Evolutionary conservation across 768 basidiomycete species (phyloP).

Genomic region (Hypsizygus marmoreus): DNA sequence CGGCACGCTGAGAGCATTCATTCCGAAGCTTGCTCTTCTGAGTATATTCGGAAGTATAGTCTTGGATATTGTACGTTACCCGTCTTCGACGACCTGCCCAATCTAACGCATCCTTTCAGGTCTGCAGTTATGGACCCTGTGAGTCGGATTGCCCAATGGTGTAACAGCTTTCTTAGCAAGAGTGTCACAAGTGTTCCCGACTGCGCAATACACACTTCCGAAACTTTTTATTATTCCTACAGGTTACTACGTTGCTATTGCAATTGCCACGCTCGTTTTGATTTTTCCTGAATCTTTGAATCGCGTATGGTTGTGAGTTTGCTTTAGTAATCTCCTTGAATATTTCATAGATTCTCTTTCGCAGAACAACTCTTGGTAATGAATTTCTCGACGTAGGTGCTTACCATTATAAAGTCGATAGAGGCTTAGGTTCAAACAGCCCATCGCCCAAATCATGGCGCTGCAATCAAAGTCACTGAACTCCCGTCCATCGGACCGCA

Average conservation of each 20-base stretch:
- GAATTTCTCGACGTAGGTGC: constrained; percentile 31
- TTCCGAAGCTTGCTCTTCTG: constrained; percentile 41
- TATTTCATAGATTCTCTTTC: background rate
- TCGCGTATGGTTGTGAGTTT: constrained; percentile 40
- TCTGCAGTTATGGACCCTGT: constrained; percentile 39
- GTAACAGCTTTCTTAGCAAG: background rate
- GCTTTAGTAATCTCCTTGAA: background rate
- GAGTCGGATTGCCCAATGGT: constrained; percentile 5
- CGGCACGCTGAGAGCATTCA: constrained; percentile 36
- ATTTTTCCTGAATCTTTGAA: constrained; percentile 48
- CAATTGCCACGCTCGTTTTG: constrained; percentile 35
- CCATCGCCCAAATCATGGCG: constrained; percentile 31
- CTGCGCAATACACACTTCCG: constrained; percentile 39
- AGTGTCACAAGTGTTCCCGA: constrained; percentile 35
- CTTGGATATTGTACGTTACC: constrained; percentile 35
- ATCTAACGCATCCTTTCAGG: background rate
- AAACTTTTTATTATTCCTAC: constrained; percentile 42
- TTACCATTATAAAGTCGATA: background rate
- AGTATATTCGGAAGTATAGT: constrained; percentile 48
- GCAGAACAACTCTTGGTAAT: constrained; percentile 29
- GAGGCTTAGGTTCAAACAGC: constrained; percentile 21
- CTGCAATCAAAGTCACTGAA: constrained; percentile 35
- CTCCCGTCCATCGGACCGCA: constrained; percentile 34
- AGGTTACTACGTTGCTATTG: constrained; percentile 41
- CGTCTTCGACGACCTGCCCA: background rate